Evolutionary conservation across 2,329 filamentous ascomycete species (phyloP).

Genomic region (Zelopaecilomyces penicillatus): DNA sequence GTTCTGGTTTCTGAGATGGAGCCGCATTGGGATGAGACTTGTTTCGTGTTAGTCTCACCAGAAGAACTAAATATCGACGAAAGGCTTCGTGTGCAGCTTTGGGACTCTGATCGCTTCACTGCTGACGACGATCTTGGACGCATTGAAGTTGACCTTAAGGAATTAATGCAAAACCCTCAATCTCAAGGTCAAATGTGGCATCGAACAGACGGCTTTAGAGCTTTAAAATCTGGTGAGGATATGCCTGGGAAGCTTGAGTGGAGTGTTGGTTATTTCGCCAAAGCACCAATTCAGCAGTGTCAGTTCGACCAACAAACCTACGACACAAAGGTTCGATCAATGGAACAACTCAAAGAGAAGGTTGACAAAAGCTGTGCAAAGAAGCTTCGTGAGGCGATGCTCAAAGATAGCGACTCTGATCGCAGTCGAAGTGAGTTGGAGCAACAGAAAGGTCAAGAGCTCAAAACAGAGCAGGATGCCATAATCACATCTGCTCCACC

Average conservation of each 20-base stretch:
- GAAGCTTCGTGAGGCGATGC: constrained; percentile 56
- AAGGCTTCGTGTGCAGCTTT: constrained; percentile 60
- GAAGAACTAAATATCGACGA: constrained; percentile 67
- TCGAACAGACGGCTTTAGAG: constrained; percentile 56
- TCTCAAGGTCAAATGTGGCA: constrained; percentile 55
- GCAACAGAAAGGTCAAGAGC: constrained; percentile 60
- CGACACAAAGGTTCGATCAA: constrained; percentile 46
- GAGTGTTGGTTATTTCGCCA: constrained; percentile 65
- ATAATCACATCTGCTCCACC: constrained; percentile 63
- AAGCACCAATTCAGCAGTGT: constrained; percentile 52
- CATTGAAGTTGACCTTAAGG: constrained; percentile 59
- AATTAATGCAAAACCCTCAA: constrained; percentile 50
- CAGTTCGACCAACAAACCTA: constrained; percentile 55
- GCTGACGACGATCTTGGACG: constrained; percentile 69
- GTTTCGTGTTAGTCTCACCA: constrained; percentile 58
- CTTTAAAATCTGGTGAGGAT: constrained; percentile 54
- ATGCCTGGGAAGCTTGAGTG: constrained; percentile 64
- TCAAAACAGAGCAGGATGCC: constrained; percentile 50
- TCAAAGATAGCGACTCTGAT: constrained; percentile 34
- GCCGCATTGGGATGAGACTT: constrained; percentile 63
- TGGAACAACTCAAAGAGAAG: constrained; percentile 50
- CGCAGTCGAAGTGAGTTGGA: constrained; percentile 54
- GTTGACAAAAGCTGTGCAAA: constrained; percentile 45
- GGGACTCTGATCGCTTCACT: constrained; percentile 65
- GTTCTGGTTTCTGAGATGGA: constrained; percentile 58